phyloP scores from a whole-genome alignment of 345 rosid genomes.

The Acer saccharum region DNA sequence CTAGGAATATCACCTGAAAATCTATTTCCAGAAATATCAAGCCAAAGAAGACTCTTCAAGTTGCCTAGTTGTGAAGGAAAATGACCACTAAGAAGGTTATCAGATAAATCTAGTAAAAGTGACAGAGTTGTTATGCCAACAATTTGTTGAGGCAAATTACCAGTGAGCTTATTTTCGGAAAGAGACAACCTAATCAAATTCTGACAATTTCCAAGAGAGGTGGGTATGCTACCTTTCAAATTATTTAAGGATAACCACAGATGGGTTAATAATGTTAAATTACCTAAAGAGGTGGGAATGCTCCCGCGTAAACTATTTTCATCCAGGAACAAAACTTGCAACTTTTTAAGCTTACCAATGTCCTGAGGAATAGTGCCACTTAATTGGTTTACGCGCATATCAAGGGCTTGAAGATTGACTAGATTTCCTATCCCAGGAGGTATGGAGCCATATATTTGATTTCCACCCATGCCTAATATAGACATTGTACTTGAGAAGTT shows the following conservation, averaged over 20 bases:
- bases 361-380: neutral
- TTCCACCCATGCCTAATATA: rapidly evolving
- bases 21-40: neutral
- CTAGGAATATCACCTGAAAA: too few species aligned
- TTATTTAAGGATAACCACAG: neutral
- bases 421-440: slow-evolving; percentile 25
- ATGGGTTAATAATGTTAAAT: neutral
- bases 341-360: slow-evolving; percentile 13
- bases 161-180: slow-evolving; percentile 10
- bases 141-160: slow-evolving; percentile 16
- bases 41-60: neutral
- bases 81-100: slow-evolving; percentile 10
- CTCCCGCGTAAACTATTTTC: slow-evolving; percentile 8
- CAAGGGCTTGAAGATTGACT: neutral
- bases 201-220: slow-evolving; percentile 19
- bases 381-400: neutral
- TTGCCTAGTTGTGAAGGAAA: slow-evolving; percentile 15
- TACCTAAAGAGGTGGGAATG: slow-evolving; percentile 15
- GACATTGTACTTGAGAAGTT: neutral
- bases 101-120: neutral
- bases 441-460: neutral
- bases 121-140: neutral
- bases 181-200: slow-evolving; percentile 8
- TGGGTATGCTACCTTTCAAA: slow-evolving; percentile 25
- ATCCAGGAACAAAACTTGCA: rapidly evolving